Conservation (phyloP, 768 basidiomycete species). For the Amanita pallidorosea region DNA sequence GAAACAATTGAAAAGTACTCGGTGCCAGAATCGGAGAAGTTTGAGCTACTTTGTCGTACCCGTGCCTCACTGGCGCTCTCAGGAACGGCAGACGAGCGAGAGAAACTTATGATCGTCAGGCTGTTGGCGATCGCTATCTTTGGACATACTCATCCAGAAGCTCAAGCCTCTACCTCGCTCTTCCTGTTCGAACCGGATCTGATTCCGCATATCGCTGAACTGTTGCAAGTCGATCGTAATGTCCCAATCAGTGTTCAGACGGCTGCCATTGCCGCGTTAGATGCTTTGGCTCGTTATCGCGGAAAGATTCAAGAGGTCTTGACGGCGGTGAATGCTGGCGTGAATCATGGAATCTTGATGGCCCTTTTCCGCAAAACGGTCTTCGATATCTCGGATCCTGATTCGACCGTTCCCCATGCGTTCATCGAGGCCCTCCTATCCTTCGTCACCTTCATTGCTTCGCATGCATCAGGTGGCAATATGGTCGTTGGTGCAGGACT, state of each 20-base stretch:
- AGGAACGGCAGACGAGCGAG: constrained; percentile 50
- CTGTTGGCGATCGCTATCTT: constrained; percentile 87
- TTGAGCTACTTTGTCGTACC: constrained; percentile 81
- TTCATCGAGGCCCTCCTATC: constrained; percentile 79
- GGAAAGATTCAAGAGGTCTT: constrained; percentile 78
- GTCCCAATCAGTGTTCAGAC: constrained; percentile 69
- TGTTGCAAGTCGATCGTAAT: constrained; percentile 70
- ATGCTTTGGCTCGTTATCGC: constrained; percentile 81
- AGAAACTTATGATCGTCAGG: constrained; percentile 72
- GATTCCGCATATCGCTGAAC: constrained; percentile 77
- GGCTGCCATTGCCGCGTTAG: constrained; percentile 81
- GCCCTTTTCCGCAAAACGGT: constrained; percentile 78
- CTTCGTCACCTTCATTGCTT: constrained; percentile 81
- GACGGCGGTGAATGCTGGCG: constrained; percentile 85
- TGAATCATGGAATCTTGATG: constrained; percentile 94
- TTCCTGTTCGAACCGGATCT: constrained; percentile 96
- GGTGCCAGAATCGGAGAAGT: constrained; percentile 75
- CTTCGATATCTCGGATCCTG: constrained; percentile 53
- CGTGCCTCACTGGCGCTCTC: constrained; percentile 66
- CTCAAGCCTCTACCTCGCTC: constrained; percentile 65
- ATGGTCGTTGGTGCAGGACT: constrained; percentile 95
- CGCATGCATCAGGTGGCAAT: constrained; percentile 75
- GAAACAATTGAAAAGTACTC: constrained; percentile 57
- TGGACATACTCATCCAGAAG: constrained; percentile 77
- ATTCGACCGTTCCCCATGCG: constrained; percentile 57